Base-by-base conservation (phyloP, 2,329 filamentous ascomycete species). In the Phaeosphaeriaceae sp. region DNA sequence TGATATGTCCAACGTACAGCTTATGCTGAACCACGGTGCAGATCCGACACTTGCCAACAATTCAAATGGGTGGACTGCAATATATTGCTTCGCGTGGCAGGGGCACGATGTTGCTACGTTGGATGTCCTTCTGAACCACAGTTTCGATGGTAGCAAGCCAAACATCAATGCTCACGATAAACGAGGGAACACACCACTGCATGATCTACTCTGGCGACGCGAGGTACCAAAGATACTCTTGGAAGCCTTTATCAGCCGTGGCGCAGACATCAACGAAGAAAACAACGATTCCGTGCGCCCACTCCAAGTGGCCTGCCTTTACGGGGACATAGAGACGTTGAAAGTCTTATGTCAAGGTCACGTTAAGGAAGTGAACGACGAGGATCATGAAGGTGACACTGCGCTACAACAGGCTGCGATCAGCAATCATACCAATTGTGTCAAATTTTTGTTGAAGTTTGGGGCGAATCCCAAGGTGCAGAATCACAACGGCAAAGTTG, bases 111-210 rank as follows among this genome's bases (percentile, higher is more conserved):
- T 28, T 21, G 23, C 22, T 24, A 24, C n/a, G n/a, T 26, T 49
- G n/a, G 46, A 49, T 17, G 9, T 49, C 1, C 11, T 49, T 26
- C 22, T 49, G 8, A 49, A 49, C n/a, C 46, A 49, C 22, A n/a
- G 11, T n/a, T n/a, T 49, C 6, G 24, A 49, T 10, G 46, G 22
- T n/a, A 28, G 17, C n/a, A 23, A n/a, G 46, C 46, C 46, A 11
- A 28, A 49, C 22, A 49, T 49, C 23, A 49, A 49, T 49, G 46
- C 46, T 11, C 46, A 7, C 17, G 46, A 49, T n/a, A 24, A 24
- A n/a, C 24, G 22, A 23, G 46, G 21, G 8, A 49, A 26, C n/a
- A 24, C 22, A 17, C 46, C 46, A 26, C 15, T 49, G 8, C 46
- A 28, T n/a, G n/a, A 26, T n/a, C 6, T 49, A 15, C 46, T 49